Conservation (phyloP, 108 stramenopile genomes). For the Halocafeteria seosinensis region DNA sequence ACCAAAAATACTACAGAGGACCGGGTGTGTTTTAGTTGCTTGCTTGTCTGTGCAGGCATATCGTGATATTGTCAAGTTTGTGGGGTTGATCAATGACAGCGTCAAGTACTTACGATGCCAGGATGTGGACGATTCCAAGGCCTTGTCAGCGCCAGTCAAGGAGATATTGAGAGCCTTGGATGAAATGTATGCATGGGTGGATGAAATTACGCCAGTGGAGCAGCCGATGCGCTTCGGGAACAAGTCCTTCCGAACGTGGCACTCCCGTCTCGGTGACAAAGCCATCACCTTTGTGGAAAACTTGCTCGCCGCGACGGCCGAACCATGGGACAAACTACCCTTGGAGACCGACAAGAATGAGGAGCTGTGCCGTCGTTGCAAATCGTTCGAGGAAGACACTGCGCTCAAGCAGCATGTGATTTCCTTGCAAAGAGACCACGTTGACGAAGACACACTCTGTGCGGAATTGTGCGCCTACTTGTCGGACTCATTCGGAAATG, state of each 20-base stretch:
- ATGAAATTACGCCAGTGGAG: slow-evolving; percentile 25
- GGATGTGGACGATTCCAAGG: neutral
- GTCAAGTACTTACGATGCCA: neutral
- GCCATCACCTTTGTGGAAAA: neutral
- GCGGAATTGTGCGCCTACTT: slow-evolving; percentile 28
- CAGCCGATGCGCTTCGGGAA: slow-evolving; percentile 44
- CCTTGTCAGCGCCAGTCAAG: neutral
- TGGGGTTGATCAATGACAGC: neutral
- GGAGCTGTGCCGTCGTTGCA: too few relatives aligned
- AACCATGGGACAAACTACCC: too few relatives aligned
- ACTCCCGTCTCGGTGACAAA: neutral
- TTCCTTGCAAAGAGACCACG: too few relatives aligned
- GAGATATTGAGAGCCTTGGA: slow-evolving; percentile 8
- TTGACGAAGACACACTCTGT: neutral
- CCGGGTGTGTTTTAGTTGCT: neutral
- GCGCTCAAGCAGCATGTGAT: too few relatives aligned
- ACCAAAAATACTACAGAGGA: too few relatives aligned
- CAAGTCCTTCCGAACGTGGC: slow-evolving; percentile 30
- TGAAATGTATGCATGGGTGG: slow-evolving; percentile 19
- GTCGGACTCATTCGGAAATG: slow-evolving; percentile 24
- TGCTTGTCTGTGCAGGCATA: neutral
- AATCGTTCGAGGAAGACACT: too few relatives aligned
- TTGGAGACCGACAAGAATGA: too few relatives aligned
- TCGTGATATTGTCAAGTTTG: neutral
- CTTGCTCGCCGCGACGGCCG: neutral